These are phyloP conservation scores for Kodamaea suecica DNA, from an alignment of 1,139 yeast genomes.

Conservation along the genomic window DNA sequence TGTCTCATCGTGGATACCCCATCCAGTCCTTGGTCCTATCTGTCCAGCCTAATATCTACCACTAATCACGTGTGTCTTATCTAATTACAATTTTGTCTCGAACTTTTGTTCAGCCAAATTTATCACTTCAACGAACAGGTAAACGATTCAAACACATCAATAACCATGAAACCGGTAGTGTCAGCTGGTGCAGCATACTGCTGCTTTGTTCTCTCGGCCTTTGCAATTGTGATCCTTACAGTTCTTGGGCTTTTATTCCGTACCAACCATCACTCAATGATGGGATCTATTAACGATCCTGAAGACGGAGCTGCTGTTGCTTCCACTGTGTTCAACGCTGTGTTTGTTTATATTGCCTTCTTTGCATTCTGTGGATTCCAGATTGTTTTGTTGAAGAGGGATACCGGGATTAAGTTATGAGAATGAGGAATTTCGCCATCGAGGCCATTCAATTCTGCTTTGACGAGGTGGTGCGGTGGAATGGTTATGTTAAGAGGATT, in stretches of 20 bases:
- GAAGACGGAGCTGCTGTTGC: conserved; percentile 94
- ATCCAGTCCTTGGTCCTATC: too few species aligned
- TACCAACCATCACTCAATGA: conserved; percentile 82
- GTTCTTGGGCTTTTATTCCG: conserved; percentile 81
- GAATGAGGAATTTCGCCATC: too few species aligned
- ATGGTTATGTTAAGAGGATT: too few species aligned
- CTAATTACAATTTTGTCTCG: too few species aligned
- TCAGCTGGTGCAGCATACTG: conserved; percentile 84
- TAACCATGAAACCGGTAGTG: conserved; percentile 26
- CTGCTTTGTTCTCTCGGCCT: conserved; percentile 88
- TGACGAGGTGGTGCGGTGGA: too few species aligned
- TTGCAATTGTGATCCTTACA: conserved; percentile 83
- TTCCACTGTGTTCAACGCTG: conserved; percentile 85
- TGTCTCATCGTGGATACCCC: too few species aligned
- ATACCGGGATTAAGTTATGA: conserved; percentile 49
- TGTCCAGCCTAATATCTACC: too few species aligned
- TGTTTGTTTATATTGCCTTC: conserved; percentile 73
- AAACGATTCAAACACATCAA: neutral
- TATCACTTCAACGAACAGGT: too few species aligned
- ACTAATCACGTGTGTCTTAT: too few species aligned
- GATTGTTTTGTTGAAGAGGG: conserved; percentile 59
- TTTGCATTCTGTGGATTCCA: conserved; percentile 89
- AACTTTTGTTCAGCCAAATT: too few species aligned
- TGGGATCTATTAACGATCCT: conserved; percentile 89
- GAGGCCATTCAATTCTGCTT: too few species aligned